Evolutionary conservation across 306 rosid genomes (phyloP).

Genomic region (Vigna unguiculata): DNA sequence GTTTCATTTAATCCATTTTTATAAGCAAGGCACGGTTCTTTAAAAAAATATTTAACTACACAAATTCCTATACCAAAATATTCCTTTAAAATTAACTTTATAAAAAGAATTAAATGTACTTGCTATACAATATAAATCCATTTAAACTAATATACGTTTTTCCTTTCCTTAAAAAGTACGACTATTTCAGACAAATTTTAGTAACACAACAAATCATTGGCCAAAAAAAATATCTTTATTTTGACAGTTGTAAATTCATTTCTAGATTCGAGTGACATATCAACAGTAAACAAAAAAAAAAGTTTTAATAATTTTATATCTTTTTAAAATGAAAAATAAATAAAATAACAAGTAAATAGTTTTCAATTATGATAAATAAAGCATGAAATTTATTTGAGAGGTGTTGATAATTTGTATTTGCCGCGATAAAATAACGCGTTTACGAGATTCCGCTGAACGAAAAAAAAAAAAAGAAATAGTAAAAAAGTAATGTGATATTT

Average conservation of each 20-base stretch:
- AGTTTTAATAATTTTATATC: too few relatives aligned
- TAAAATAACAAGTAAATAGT: too few relatives aligned
- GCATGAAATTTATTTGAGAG: too few relatives aligned
- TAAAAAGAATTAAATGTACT: too few relatives aligned
- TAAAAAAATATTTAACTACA: too few relatives aligned
- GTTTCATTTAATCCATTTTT: too few relatives aligned
- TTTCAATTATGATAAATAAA: neutral
- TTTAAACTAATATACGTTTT: too few relatives aligned
- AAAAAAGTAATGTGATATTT: slow-evolving; percentile 1
- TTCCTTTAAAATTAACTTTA: too few relatives aligned
- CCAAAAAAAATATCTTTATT: neutral
- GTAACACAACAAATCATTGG: neutral
- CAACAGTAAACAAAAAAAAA: neutral
- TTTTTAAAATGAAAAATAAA: too few relatives aligned
- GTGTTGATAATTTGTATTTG: neutral
- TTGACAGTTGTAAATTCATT: neutral
- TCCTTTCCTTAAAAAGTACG: neutral
- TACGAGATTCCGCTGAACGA: neutral
- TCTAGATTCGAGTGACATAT: neutral
- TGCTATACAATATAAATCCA: too few relatives aligned
- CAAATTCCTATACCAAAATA: too few relatives aligned
- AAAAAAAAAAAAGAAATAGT: too few relatives aligned
- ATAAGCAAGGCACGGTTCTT: neutral
- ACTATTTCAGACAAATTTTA: neutral
- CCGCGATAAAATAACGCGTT: neutral